Percentiles rank a stretch among this genome's conserved stretches.
phyloP scores from a whole-genome alignment of 345 rosid species.

The Isatis tinctoria region DNA sequence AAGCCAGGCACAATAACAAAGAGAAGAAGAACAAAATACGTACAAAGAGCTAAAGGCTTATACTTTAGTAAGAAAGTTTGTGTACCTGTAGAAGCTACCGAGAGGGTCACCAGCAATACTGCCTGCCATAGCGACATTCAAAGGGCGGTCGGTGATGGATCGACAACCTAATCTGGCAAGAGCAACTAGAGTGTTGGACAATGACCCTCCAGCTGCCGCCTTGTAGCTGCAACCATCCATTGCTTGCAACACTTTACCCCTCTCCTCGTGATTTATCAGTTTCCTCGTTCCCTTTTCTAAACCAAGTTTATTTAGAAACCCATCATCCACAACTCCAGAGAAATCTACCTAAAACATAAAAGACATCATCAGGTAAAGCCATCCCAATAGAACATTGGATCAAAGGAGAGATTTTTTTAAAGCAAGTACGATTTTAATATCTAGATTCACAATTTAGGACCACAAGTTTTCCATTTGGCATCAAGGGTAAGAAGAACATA shows the following conservation, averaged over 20 bases:
- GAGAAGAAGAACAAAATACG: neutral
- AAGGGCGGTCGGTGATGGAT: conserved; percentile 52
- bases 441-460: neutral
- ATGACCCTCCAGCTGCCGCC: conserved; percentile 98
- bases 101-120: conserved; percentile 89
- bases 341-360: conserved; percentile 70
- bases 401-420: no score
- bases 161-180: conserved; percentile 74
- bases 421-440: no score
- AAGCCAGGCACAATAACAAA: neutral
- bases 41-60: neutral
- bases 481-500: neutral
- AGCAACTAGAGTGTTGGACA: conserved; percentile 87
- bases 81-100: conserved; percentile 87
- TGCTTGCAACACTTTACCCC: conserved; percentile 82
- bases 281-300: conserved; percentile 88
- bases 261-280: conserved; percentile 90
- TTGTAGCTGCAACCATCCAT: conserved; percentile 99
- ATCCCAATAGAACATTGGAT: neutral
- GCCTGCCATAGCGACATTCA: conserved; percentile 87
- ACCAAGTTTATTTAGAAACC: conserved; percentile 62
- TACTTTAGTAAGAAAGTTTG: neutral
- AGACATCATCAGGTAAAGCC: neutral
- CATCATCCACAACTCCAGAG: conserved; percentile 84
- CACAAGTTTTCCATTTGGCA: neutral